Percentiles rank a stretch among this genome's conserved stretches.
These are phyloP conservation scores for Cystoderma amianthinum DNA, from an alignment of 768 basidiomycete genomes.

Conservation along the genomic window DNA sequence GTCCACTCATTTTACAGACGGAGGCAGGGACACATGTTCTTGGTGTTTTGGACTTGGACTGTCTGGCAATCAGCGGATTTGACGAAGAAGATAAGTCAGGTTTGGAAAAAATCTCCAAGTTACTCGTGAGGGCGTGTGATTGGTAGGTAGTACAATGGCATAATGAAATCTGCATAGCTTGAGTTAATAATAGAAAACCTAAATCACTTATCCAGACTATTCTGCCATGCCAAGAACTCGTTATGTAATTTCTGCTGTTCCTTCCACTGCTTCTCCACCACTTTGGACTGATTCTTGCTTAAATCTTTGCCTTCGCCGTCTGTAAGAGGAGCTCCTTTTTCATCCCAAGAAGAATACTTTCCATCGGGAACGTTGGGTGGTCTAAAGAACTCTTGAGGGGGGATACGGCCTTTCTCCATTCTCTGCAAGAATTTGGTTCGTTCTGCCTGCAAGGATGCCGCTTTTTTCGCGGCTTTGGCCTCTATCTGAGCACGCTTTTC, in stretches of 20 bases:
- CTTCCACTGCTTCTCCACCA: constrained; percentile 63
- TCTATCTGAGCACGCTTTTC: constrained; percentile 75
- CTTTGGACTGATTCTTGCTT: constrained; percentile 77
- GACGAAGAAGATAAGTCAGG: constrained; percentile 73
- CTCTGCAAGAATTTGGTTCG: constrained; percentile 65
- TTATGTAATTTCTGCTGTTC: constrained; percentile 75
- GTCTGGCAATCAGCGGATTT: constrained; percentile 65
- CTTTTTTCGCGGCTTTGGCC: constrained; percentile 77
- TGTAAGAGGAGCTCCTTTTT: constrained; percentile 76
- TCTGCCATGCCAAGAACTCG: constrained; percentile 56
- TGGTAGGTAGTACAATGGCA: too few relatives aligned
- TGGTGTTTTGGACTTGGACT: constrained; percentile 85
- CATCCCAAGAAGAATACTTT: constrained; percentile 80
- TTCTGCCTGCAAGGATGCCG: constrained; percentile 56
- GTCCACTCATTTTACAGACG: constrained; percentile 52
- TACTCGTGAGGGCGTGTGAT: constrained; percentile 58
- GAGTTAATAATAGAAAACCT: constrained; percentile 4
- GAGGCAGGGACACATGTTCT: constrained; percentile 25
- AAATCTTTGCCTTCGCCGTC: constrained; percentile 81
- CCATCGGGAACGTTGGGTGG: constrained; percentile 72
- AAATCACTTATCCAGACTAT: constrained; percentile 14
- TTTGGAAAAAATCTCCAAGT: constrained; percentile 61
- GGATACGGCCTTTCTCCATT: constrained; percentile 77
- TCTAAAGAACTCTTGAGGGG: constrained; percentile 77
- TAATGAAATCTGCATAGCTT: constrained; percentile 6